Base-by-base conservation (phyloP, 2,329 filamentous ascomycete species). In the Madurella fahalii region DNA sequence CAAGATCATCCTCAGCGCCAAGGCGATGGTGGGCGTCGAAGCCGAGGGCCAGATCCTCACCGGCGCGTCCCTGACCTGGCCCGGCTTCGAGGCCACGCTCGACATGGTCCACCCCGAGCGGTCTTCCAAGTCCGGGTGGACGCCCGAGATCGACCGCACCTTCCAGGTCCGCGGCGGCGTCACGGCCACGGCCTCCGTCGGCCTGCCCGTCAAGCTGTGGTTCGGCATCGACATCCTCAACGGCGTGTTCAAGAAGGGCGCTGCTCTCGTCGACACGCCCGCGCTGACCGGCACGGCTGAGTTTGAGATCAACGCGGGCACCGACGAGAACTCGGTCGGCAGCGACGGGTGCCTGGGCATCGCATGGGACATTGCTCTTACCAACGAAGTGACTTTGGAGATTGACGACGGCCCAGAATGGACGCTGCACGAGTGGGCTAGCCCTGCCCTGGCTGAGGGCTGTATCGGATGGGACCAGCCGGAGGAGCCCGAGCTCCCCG, bases 191-290 rank as follows among this genome's bases (percentile, higher is more conserved):
- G 50, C 50, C 20, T 31, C 42, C 43, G 31, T 53, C 20, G 50
- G 50, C 15, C 44, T 53, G 43, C 50, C 50, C 25, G 43, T 53
- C 30, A 47, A 18, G 5, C 43, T 53, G 37, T 53, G 32, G 31
- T 47, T 53, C 25, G 50, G 50, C 37, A 40, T 53, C 17, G 50
- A 53, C 43, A 46, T 53, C 9, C 43, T 53, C 43, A 46, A 53
- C 31, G 50, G 50, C 37, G 18, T 40, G 9, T 53, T 53, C 50
- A 53, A 41, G 50, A 34, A 34, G 31, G 31, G 50, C 34, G 20
- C 43, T 4, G 43, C 41, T 34, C 50, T 53, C 9, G 50, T 53
- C 5, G 50, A 53, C 34, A 47, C 44, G 20, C 50, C 46, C 9
- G 46, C 46, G 13, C 25, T 48, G 17, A 40, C 37, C 2, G 46